Evolutionary conservation across 306 rosid genomes (phyloP), one percentile per base, ranked within the genome.

Genomic region (Calophaca sinica): DNA sequence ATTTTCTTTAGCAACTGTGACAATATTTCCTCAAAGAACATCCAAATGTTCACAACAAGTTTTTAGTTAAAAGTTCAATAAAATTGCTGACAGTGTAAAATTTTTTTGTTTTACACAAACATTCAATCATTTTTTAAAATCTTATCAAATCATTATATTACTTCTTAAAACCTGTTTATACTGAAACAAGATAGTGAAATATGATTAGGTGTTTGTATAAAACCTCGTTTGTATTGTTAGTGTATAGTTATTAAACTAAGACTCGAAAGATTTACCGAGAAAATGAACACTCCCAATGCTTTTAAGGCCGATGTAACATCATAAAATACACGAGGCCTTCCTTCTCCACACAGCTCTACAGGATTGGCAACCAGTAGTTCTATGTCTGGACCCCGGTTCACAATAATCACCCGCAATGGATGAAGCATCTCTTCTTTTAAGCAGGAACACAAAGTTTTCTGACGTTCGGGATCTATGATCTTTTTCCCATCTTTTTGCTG

Each of bases 281-380:
- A 92, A 68, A 92, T 87, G 79, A 78, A 82, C 38, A 90, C 75
- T 74, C 94, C 91, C 54, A 90, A 64, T 3, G 76, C 80, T 72
- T 92, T 92, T 12, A 92, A 83, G 15, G 94, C 88, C 54, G 82
- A 81, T 11, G 98, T 90, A 44, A 90, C 96, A 77, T 92, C 94
- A 9, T 87, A 88, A 83, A 92, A 92, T 32, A 92, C 98, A 0
- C 93, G 92, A n/a, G 98, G 98, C 68, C 96, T 83, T 79, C 96
- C 98, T 72, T 76, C 86, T 76, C 98, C 98, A 12, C 78, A 84
- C 68, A 88, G 67, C 81, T 92, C 98, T 32, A 86, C 98, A 0
- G 98, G 98, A 82, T 92, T 92, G 26, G 96, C 96, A 54, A 92
- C 96, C 62, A 92, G 79, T 63, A 92, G 91, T 74, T 92, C 96